Percentiles rank a stretch among this genome's conserved stretches.
These are phyloP conservation scores for Candida sojae DNA, from an alignment of 1,139 yeast species.

Conservation along the genomic window DNA sequence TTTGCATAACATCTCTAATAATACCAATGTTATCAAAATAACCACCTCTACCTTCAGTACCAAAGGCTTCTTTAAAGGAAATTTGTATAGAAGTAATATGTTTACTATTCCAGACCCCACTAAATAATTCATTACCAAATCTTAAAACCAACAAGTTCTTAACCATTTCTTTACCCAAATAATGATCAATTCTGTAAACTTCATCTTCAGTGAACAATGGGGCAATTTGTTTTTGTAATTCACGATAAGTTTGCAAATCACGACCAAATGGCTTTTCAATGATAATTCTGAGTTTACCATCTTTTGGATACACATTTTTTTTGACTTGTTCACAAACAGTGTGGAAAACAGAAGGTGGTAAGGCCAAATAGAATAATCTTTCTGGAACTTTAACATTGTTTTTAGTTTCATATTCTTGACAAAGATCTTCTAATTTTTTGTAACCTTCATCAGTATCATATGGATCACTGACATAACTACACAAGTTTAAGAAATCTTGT, in stretches of 20 bases:
- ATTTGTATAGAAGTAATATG: constrained; percentile 81
- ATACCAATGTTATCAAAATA: constrained; percentile 95
- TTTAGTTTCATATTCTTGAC: constrained; percentile 60
- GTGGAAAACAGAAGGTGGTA: constrained; percentile 92
- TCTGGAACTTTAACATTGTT: constrained; percentile 48
- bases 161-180: constrained; percentile 97
- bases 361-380: constrained; percentile 86
- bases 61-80: constrained; percentile 93
- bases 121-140: constrained; percentile 84
- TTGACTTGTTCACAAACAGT: constrained; percentile 76
- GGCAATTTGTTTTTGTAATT: constrained; percentile 71
- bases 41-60: constrained; percentile 99
- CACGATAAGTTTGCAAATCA: constrained; percentile 77
- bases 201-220: constrained; percentile 92
- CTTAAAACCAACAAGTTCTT: constrained; percentile 86
- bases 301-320: constrained; percentile 60
- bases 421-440: constrained; percentile 50
- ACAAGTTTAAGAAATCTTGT: constrained; percentile 63
- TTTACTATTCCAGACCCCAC: constrained; percentile 84
- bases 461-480: constrained; percentile 72
- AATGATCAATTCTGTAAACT: constrained; percentile 93
- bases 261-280: constrained; percentile 98
- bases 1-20: constrained; percentile 97
- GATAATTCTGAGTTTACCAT: constrained; percentile 76
- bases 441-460: constrained; percentile 83